Base-by-base conservation (phyloP, 495 filamentous ascomycete species). In the Aspergillus bertholletiae region DNA sequence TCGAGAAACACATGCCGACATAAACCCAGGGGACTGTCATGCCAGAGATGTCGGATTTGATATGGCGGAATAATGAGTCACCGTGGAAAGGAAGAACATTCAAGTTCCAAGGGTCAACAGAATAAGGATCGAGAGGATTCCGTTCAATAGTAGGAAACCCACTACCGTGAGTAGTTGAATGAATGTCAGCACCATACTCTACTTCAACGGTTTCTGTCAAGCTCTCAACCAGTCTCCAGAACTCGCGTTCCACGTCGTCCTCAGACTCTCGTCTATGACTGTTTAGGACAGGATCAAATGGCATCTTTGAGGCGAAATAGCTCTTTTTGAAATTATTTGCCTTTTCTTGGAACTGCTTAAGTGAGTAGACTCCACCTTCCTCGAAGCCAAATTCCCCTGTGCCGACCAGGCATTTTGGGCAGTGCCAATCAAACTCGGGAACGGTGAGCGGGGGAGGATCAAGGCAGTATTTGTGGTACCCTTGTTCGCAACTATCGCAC, bases 21-120 rank as follows among this genome's bases (percentile, higher is more conserved):
- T 99, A 99, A 6, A 97, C 84, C 94, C 94, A 99, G 15, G 94
- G 94, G 6, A 99, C 93, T 1, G 94, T 99, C 94, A 99, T 99
- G 30, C 94, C 94, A n/a, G 94, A 97, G 53, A 99, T 92, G 69
- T 99, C 94, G 0, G 92, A 88, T 66, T 97, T 97, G 77, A 97
- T 97, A 66, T 99, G 89, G 48, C 92, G 82, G 72, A 97, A 97
- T 8, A 99, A 79, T 6, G 93, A 97, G 39, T 97, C 92, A 0
- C 88, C 83, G 64, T 97, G 86, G 49, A 96, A 81, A 0, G 94
- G 94, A 56, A 99, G 79, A 17, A 95, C 86, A 66, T 96, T 99
- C 54, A 99, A 77, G 62, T 99, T 99, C 94, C 94, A 99, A 2
- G 90, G 86, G 73, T 97, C 90, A 0, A 82, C 84, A 0, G 93